Conservation (phyloP, 345 rosid genomes). For the Cochlearia excelsa region DNA sequence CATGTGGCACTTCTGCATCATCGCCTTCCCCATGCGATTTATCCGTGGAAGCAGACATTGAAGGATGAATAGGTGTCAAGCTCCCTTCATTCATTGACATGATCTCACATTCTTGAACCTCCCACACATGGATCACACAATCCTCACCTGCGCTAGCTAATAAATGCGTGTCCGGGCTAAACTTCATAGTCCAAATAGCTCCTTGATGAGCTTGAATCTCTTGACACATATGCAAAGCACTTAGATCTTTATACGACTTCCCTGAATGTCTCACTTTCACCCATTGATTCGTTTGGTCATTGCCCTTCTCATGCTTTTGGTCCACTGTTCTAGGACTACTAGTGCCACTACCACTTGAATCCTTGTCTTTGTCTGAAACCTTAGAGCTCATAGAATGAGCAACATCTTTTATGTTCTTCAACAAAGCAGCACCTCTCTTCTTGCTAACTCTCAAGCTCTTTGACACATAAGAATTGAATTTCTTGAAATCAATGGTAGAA, state of each 20-base stretch:
- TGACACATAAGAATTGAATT: conserved; percentile 53
- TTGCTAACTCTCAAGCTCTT: conserved; percentile 82
- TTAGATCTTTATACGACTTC: conserved; percentile 73
- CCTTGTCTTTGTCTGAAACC: conserved; percentile 50
- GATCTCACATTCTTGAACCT: conserved; percentile 85
- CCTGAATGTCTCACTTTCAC: conserved; percentile 75
- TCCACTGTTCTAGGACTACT: conserved; percentile 23
- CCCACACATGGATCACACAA: conserved; percentile 73
- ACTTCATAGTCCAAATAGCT: conserved; percentile 85
- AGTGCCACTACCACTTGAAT: conserved; percentile 19
- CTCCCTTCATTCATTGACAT: conserved; percentile 63
- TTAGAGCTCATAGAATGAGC: conserved; percentile 63
- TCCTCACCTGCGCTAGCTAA: conserved; percentile 94
- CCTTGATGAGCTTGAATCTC: conserved; percentile 94
- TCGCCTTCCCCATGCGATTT: conserved; percentile 35
- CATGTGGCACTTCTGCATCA: conserved; percentile 29
- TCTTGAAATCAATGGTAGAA: conserved; percentile 31
- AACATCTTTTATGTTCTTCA: conserved; percentile 80
- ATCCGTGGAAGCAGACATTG: conserved; percentile 38
- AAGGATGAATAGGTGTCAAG: conserved; percentile 60
- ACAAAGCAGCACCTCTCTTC: conserved; percentile 67
- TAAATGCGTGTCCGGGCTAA: conserved; percentile 52
- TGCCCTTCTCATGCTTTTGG: conserved; percentile 39
- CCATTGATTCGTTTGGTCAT: conserved; percentile 56
- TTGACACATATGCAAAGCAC: conserved; percentile 82